Evolutionary conservation across 2,329 filamentous ascomycete species (phyloP).

Genomic region (Lasiodiplodia citricola): DNA sequence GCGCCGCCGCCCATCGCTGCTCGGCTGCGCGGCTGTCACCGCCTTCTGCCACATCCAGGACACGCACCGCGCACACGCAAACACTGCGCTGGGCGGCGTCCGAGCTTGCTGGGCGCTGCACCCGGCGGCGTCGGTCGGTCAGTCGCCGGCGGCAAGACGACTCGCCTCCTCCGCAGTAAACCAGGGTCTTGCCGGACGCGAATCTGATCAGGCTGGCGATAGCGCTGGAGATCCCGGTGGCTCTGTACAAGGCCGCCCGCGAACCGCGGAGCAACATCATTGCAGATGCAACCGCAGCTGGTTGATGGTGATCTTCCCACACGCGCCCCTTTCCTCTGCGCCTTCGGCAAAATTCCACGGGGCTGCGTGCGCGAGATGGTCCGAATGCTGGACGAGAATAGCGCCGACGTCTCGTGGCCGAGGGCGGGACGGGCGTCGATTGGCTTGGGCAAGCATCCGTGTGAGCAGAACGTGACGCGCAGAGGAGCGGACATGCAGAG

Average conservation of each 20-base stretch:
- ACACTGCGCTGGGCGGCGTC: conserved; percentile 3
- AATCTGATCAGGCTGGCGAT: conserved; percentile 22
- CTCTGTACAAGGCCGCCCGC: conserved; percentile 16
- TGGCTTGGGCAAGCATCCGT: conserved; percentile 9
- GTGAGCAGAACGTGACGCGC: conserved; percentile 16
- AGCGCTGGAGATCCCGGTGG: conserved; percentile 22
- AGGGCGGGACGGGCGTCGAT: conserved; percentile 10
- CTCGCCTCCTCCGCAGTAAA: conserved; percentile 14
- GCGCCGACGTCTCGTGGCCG: conserved; percentile 6
- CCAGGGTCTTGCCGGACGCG: conserved; percentile 23
- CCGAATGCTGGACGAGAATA: conserved; percentile 20
- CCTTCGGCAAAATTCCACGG: conserved; percentile 8
- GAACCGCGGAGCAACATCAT: conserved; percentile 6
- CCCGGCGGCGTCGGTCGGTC: background rate
- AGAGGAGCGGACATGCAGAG: conserved; percentile 11
- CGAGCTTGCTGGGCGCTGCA: background rate
- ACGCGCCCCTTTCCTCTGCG: background rate
- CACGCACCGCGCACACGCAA: conserved; percentile 16
- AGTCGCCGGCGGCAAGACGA: conserved; percentile 8
- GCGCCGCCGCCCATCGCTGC: conserved; percentile 3
- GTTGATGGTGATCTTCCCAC: conserved; percentile 16
- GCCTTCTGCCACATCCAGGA: conserved; percentile 17
- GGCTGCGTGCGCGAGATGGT: conserved; percentile 5
- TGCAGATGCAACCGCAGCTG: conserved; percentile 16
- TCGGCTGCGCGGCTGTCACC: conserved; percentile 17